Evolutionary conservation across 2,329 filamentous ascomycete species (phyloP).

Genomic region (Diaporthe ilicicola): DNA sequence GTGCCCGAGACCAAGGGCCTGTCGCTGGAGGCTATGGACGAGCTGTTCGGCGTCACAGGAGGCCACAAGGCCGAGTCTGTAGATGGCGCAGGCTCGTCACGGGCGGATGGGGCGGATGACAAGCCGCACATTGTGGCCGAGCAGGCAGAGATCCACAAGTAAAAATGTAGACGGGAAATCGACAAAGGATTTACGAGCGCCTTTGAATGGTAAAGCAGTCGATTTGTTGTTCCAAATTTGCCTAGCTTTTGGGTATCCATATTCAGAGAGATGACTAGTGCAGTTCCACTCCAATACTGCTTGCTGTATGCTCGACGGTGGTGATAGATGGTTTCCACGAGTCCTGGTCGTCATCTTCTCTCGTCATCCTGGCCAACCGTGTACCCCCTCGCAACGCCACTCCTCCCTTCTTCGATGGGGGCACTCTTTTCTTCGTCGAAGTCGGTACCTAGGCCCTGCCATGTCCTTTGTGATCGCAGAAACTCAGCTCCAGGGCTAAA

Average conservation of each 20-base stretch:
- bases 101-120: background rate
- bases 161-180: background rate
- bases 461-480: conserved; percentile 82
- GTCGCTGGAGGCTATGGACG: conserved; percentile 42
- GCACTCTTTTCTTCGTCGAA: conserved; percentile 72
- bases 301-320: background rate
- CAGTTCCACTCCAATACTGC: background rate
- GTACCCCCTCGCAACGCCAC: conserved; percentile 90
- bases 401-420: conserved; percentile 83
- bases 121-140: background rate
- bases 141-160: conserved; percentile 16
- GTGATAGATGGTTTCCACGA: background rate
- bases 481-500: conserved; percentile 93
- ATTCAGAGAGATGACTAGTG: conserved; percentile 3
- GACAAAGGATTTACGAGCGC: background rate
- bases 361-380: conserved; percentile 68
- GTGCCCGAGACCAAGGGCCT: conserved; percentile 69
- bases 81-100: background rate
- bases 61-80: conserved; percentile 4
- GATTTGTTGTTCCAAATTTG: background rate
- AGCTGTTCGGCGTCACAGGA: conserved; percentile 41
- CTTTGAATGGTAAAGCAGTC: background rate
- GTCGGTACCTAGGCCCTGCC: conserved; percentile 91
- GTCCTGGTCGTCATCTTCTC: conserved; percentile 18
- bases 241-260: conserved; percentile 13